Evolutionary conservation across 352 stramenopile genomes (phyloP).

Genomic region (Phytophthora cactorum): DNA sequence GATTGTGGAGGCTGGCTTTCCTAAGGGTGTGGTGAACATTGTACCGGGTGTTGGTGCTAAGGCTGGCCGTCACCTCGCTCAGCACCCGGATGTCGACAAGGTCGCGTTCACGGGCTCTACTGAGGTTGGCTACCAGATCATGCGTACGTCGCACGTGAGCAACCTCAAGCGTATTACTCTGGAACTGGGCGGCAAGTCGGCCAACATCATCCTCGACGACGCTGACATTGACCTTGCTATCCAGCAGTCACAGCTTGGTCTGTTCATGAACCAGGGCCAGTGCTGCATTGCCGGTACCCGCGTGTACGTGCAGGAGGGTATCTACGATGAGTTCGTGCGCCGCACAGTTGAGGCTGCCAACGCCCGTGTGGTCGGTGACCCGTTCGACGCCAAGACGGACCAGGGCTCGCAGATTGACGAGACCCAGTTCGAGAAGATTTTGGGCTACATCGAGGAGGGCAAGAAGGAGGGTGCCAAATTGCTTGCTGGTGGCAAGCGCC

Average conservation of each 20-base stretch:
- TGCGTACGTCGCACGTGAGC: slow-evolving; percentile 51
- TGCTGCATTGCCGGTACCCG: slow-evolving; percentile 83
- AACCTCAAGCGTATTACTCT: slow-evolving; percentile 82
- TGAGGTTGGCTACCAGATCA: slow-evolving; percentile 63
- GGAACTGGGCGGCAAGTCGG: slow-evolving; percentile 78
- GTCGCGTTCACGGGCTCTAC: slow-evolving; percentile 80
- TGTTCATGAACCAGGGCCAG: slow-evolving; percentile 90
- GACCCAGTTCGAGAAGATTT: slow-evolving; percentile 81
- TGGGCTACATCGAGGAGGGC: slow-evolving; percentile 77
- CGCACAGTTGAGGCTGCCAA: slow-evolving; percentile 57
- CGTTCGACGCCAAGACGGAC: slow-evolving; percentile 45
- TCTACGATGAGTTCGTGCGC: slow-evolving; percentile 35
- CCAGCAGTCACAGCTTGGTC: slow-evolving; percentile 49
- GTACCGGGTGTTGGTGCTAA: slow-evolving; percentile 57
- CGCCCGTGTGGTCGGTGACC: slow-evolving; percentile 57
- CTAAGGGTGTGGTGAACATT: slow-evolving; percentile 86
- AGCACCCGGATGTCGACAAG: slow-evolving; percentile 75
- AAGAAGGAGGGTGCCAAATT: slow-evolving; percentile 82
- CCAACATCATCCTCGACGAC: slow-evolving; percentile 73
- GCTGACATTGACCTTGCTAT: slow-evolving; percentile 73
- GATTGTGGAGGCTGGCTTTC: slow-evolving; percentile 77
- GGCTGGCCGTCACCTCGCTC: slow-evolving; percentile 44
- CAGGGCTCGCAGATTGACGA: slow-evolving; percentile 69
- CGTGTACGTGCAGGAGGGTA: slow-evolving; percentile 84
- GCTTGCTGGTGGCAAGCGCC: slow-evolving; percentile 76